These are phyloP conservation scores for Citrus medica DNA, from an alignment of 345 rosid species.

Conservation along the genomic window DNA sequence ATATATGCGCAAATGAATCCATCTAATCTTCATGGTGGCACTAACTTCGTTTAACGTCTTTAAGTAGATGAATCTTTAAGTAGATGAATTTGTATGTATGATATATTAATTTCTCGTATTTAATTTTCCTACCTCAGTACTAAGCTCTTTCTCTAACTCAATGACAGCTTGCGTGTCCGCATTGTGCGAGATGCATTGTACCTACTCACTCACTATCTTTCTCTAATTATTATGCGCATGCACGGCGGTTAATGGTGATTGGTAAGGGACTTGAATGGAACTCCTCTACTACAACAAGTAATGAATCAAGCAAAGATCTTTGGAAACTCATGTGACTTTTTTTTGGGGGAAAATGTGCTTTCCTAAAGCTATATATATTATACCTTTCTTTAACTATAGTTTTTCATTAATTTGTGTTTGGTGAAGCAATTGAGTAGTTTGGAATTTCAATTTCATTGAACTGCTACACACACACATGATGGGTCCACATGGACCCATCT, in stretches of 20 bases:
- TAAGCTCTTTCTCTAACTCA: too few species aligned
- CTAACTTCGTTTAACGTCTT: neutral
- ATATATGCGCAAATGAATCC: neutral
- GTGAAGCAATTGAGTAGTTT: neutral
- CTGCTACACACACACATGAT: neutral
- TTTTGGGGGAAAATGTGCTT: neutral
- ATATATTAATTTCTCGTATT: too few species aligned
- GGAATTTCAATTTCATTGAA: neutral
- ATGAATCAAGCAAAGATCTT: neutral
- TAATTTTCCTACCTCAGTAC: too few species aligned
- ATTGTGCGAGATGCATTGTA: neutral
- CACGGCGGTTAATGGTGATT: neutral
- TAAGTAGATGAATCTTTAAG: too few species aligned
- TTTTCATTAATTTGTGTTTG: neutral
- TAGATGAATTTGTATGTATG: neutral
- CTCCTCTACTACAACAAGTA: neutral
- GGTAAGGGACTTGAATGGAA: neutral
- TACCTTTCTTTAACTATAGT: neutral
- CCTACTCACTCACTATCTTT: too few species aligned
- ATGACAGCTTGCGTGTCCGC: neutral
- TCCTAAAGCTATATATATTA: neutral
- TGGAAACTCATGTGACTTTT: neutral
- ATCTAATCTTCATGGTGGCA: neutral
- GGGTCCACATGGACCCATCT: neutral
- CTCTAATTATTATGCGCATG: neutral